Base-by-base conservation (phyloP, 2,329 filamentous ascomycete species). In the Cucurbitaria berberidis region DNA sequence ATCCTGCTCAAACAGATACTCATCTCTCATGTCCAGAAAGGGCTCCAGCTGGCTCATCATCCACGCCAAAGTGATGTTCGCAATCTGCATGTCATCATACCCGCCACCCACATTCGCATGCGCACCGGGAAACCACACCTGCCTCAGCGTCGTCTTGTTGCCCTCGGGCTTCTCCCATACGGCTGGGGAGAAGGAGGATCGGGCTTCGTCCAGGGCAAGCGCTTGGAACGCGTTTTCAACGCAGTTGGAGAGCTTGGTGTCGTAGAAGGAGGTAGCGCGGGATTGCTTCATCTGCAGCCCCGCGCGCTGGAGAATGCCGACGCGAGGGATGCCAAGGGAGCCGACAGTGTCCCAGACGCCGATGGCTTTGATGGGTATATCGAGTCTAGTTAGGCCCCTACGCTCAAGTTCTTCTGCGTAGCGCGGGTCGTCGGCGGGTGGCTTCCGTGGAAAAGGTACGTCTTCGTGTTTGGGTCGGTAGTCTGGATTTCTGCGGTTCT, bases 201-300 rank as follows among this genome's bases (percentile, higher is more conserved):
- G 76, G 39, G 76, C 76, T 58, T 85, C 82, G 41, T 85, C 82
- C 0, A 85, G 73, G 2, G 81, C 82, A 0, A 85, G 70, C 0
- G 82, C 82, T 39, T 85, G 82, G 55, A 84, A 84, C 1, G 82
- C 82, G 53, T 84, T 79, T 34, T 82, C 78, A 4, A 84, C 71
- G n/a, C 64, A 74, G 44, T 75, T 57, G 24, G 60, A 64, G 13
- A 75, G 64, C 16, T 77, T 75, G 0, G 80, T 82, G 61, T 83
- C 79, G 64, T 81, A 79, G 60, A 82, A 82, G 1, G 68, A 56
- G 38, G 78, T 75, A n/a, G 75, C 73, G 34, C 65, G 68, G 22
- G 68, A 71, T 42, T 77, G 68, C 15, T 62, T 60, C 41, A 53
- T 63, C 43, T 77, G 75, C 11, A 77, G 48, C 0, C 74, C 71